These are phyloP conservation scores for Penicillium samsonianum DNA, from an alignment of 495 filamentous ascomycete species.

Conservation along the genomic window DNA sequence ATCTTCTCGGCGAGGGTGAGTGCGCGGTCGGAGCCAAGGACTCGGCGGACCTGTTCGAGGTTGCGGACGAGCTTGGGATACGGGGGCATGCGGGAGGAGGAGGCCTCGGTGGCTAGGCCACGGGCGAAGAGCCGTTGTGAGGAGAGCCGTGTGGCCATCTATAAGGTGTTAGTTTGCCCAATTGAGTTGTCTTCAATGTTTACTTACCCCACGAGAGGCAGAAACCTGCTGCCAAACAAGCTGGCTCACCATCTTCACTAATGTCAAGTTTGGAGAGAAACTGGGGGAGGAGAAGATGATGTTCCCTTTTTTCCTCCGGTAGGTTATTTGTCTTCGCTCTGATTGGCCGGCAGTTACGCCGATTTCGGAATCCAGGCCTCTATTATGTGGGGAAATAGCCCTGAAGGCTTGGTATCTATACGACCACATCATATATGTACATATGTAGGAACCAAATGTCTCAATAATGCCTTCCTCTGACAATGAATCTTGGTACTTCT, in stretches of 20 bases:
- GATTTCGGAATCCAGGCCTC: constrained; percentile 27
- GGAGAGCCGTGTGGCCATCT: constrained; percentile 33
- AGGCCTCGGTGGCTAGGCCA: constrained; percentile 35
- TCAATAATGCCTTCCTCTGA: too few species aligned
- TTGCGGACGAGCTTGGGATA: constrained; percentile 37
- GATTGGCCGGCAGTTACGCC: constrained; percentile 26
- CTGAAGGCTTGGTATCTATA: too few species aligned
- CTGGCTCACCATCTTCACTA: constrained; percentile 36
- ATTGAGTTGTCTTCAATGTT: background rate
- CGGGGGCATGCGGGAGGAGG: constrained; percentile 36
- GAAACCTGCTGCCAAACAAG: constrained; percentile 37
- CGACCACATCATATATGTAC: too few species aligned
- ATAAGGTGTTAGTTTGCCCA: constrained; percentile 9
- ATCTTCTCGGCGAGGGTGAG: constrained; percentile 97
- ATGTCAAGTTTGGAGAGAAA: constrained; percentile 22
- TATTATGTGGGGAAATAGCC: constrained; percentile 4
- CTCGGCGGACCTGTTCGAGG: constrained; percentile 34
- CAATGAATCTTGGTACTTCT: too few species aligned
- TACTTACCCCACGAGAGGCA: constrained; percentile 36
- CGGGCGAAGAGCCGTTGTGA: constrained; percentile 30
- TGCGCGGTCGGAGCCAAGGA: constrained; percentile 45
- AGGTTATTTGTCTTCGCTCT: constrained; percentile 27
- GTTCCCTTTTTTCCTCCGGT: constrained; percentile 21
- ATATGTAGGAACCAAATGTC: too few species aligned
- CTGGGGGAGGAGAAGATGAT: constrained; percentile 24